Conservation (phyloP, 805 yeast species). For the Hanseniaspora mollemarum region DNA sequence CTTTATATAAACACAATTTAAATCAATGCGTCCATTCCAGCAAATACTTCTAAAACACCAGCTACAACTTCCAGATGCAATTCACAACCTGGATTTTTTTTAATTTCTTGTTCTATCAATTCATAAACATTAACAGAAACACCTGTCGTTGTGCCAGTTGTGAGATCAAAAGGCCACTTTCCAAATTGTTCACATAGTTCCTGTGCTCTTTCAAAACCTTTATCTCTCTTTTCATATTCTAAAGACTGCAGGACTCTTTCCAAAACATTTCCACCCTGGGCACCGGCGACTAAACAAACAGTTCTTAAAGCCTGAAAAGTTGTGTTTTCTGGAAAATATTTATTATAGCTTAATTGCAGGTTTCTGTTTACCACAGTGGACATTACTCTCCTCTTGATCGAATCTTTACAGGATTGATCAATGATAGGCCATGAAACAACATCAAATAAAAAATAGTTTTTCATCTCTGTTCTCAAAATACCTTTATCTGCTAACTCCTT, state of each 20-base stretch:
- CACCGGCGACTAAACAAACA: slow-evolving; percentile 70
- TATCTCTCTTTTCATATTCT: slow-evolving; percentile 79
- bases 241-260: slow-evolving; percentile 73
- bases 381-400: slow-evolving; percentile 60
- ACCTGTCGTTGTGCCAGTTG: slow-evolving; percentile 50
- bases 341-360: slow-evolving; percentile 43
- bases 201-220: slow-evolving; percentile 88
- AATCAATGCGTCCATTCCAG: slow-evolving; percentile 67
- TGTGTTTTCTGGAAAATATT: slow-evolving; percentile 57
- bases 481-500: slow-evolving; percentile 97
- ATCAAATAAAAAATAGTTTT: slow-evolving; percentile 85
- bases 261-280: slow-evolving; percentile 91
- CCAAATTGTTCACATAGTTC: slow-evolving; percentile 72
- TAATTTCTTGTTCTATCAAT: slow-evolving; percentile 37
- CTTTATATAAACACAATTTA: neutral
- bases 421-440: slow-evolving; percentile 98
- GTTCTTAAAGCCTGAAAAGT: slow-evolving; percentile 66
- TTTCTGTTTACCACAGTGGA: slow-evolving; percentile 62
- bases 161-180: slow-evolving; percentile 65
- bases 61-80: slow-evolving; percentile 80
- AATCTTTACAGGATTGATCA: slow-evolving; percentile 74
- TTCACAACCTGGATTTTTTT: slow-evolving; percentile 35
- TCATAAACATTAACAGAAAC: slow-evolving; percentile 56
- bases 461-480: slow-evolving; percentile 85
- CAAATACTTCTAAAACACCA: slow-evolving; percentile 79